Base-by-base conservation (phyloP, 495 filamentous ascomycete genomes). In the Tuber magnatum region DNA sequence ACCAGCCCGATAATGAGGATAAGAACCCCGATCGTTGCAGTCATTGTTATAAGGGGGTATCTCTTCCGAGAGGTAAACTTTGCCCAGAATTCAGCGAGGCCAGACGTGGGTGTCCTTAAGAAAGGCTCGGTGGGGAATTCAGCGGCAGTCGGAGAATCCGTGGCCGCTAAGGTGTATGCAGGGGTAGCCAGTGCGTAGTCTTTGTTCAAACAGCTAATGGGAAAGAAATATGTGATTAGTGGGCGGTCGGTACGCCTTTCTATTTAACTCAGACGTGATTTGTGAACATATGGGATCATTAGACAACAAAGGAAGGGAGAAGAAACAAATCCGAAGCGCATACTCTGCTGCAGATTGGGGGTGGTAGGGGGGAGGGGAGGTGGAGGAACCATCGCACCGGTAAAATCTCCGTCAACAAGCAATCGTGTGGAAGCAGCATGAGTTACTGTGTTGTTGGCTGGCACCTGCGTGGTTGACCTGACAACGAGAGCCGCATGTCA, bases 61-160 rank as follows among this genome's bases (percentile, higher is more conserved):
- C 56, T 65, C 56, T 35, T 65, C 56, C 56, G 56, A 65, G 56
- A 65, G 12, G 56, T 65, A 65, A 65, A 65, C 56, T 35, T 65
- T 32, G 56, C 28, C 56, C 56, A 65, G 28, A 65, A 35, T 16
- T n/a, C 56, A 35, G 28, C 28, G 56, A 32, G 56, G 28, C 56
- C 56, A 20, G 28, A 16, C 14, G 14, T 14, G 28, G 56, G 28
- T 35, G 28, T 18, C 56, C 32, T 35, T 65, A 35, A 20, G 56
- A 65, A 35, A 65, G 56, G 28, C 4, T 35, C 56, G 16, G 14
- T 3, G 14, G 56, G 56, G 3, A 32, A 65, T 16, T 35, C 56
- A 2, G 28, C 56, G 28, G 6, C 56, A 4, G 56, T 65, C 28
- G 56, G 56, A 35, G 56, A 65, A 35, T 35, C 56, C 28, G 56